Conservation (phyloP, 1,284 basidiomycete species). For the Apiotrichum mycotoxinovorans region DNA sequence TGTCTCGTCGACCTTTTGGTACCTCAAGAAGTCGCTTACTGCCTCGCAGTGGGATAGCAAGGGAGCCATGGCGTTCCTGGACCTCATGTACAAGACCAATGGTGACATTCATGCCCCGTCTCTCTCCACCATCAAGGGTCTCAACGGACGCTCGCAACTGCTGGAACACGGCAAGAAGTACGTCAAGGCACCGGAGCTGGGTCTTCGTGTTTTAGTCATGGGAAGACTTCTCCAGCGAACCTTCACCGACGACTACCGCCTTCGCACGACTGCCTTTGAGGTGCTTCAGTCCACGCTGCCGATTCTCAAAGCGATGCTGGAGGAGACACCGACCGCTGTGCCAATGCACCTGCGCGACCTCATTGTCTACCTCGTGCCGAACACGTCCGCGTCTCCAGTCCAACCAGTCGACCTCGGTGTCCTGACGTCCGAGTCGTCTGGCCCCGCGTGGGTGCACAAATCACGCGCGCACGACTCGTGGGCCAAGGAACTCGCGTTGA, state of each 20-base stretch:
- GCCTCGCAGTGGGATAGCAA: constrained; percentile 57
- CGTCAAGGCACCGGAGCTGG: neutral
- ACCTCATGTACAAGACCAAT: constrained; percentile 56
- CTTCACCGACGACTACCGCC: constrained; percentile 13
- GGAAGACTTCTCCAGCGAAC: constrained; percentile 17
- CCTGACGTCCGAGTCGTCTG: constrained; percentile 2
- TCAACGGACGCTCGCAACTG: constrained; percentile 8
- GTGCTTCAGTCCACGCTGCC: constrained; percentile 17
- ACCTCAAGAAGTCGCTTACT: constrained; percentile 70
- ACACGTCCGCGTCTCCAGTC: neutral
- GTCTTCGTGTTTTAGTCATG: constrained; percentile 13
- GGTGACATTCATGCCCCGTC: constrained; percentile 41
- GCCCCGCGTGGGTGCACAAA: constrained; percentile 19
- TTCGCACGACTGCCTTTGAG: constrained; percentile 20
- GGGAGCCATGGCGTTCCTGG: constrained; percentile 70
- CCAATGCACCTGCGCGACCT: constrained; percentile 8
- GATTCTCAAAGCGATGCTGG: constrained; percentile 3
- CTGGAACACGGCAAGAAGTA: neutral
- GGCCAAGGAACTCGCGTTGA: constrained; percentile 61
- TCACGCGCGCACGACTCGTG: constrained; percentile 51
- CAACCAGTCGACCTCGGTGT: neutral
- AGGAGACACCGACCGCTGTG: neutral
- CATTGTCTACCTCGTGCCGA: constrained; percentile 6
- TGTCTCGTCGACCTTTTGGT: constrained; percentile 65
- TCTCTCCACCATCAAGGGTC: constrained; percentile 48